Conservation (phyloP, 768 basidiomycete species). For the Candolleomyces eurysporus region DNA sequence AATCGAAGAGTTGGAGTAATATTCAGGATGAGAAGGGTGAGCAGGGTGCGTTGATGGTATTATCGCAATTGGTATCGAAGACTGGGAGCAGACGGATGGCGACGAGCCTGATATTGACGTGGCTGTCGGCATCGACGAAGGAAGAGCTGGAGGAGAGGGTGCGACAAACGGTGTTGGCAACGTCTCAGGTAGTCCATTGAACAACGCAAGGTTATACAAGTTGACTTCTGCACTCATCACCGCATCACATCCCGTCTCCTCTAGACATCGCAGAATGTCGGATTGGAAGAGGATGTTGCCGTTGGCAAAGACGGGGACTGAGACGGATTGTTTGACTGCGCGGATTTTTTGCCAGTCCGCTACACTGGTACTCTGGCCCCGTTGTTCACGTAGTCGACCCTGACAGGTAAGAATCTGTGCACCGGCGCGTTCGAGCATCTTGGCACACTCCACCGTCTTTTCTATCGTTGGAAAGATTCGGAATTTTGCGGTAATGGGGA, state of each 20-base stretch:
- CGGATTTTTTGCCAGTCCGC: slow-evolving; percentile 90
- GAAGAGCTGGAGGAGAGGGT: not conserved
- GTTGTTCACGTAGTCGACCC: slow-evolving; percentile 87
- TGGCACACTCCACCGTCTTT: slow-evolving; percentile 89
- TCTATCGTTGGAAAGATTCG: slow-evolving; percentile 83
- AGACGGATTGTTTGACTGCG: slow-evolving; percentile 87
- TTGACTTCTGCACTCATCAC: slow-evolving; percentile 96
- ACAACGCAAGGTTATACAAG: slow-evolving; percentile 88
- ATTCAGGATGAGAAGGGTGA: slow-evolving; percentile 14
- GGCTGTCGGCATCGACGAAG: not conserved
- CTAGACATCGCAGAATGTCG: slow-evolving; percentile 80
- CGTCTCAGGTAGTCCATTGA: slow-evolving; percentile 34
- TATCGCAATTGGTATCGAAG: slow-evolving; percentile 1
- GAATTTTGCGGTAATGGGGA: slow-evolving; percentile 98
- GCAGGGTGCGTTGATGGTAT: slow-evolving; percentile 7
- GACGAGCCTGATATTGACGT: too few species aligned
- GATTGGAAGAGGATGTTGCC: slow-evolving; percentile 88
- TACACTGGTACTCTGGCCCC: slow-evolving; percentile 77
- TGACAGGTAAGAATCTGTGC: slow-evolving; percentile 96
- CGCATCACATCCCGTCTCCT: slow-evolving; percentile 83
- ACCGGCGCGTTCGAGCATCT: slow-evolving; percentile 93
- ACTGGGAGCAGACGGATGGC: not conserved
- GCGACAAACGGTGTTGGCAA: not conserved
- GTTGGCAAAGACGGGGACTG: slow-evolving; percentile 94
- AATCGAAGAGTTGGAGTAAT: slow-evolving; percentile 28